A percentile compares a stretch with the other conserved stretches of the same genome.
phyloP scores from a whole-genome alignment of 1,139 yeast species.

The Hyphopichia khmerensis region DNA sequence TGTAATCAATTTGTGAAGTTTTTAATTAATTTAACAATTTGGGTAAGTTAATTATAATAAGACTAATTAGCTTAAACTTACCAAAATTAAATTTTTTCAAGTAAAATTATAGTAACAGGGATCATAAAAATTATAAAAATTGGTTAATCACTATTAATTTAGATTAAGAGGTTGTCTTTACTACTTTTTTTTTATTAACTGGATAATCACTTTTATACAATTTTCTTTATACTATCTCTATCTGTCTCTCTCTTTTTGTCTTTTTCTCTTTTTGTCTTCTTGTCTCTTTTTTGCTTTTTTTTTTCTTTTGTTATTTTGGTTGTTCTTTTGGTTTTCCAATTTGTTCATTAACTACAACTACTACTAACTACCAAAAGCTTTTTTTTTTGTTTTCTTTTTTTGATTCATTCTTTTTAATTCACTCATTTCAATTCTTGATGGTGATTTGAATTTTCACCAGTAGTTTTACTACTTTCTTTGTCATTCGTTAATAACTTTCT shows the following conservation, averaged over 20 bases:
- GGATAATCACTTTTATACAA: no score
- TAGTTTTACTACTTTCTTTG: not conserved
- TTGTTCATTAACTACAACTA: no score
- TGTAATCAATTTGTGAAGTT: not conserved
- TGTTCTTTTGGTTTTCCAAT: no score
- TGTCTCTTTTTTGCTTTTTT: no score
- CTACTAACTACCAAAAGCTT: no score
- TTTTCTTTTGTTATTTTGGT: no score
- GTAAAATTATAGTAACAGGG: not conserved
- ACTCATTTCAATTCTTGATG: not conserved
- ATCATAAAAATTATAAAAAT: not conserved
- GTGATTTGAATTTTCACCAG: not conserved
- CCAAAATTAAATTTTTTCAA: no score
- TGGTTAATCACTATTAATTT: slow-evolving; percentile 5
- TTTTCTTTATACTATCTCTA: slow-evolving; percentile 6
- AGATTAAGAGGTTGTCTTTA: slow-evolving; percentile 1
- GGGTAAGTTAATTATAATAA: not conserved
- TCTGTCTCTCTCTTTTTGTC: no score
- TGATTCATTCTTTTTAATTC: slow-evolving; percentile 1
- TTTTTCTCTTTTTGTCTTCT: slow-evolving; percentile 2
- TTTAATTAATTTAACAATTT: not conserved
- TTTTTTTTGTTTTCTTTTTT: not conserved
- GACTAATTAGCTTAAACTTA: not conserved
- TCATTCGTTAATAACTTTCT: not conserved
- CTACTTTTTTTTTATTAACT: slow-evolving; percentile 3